Percentiles rank a stretch among this genome's conserved stretches.
These are phyloP conservation scores for Westerdykella ornata DNA, from an alignment of 2,329 filamentous ascomycete genomes.

Conservation along the genomic window DNA sequence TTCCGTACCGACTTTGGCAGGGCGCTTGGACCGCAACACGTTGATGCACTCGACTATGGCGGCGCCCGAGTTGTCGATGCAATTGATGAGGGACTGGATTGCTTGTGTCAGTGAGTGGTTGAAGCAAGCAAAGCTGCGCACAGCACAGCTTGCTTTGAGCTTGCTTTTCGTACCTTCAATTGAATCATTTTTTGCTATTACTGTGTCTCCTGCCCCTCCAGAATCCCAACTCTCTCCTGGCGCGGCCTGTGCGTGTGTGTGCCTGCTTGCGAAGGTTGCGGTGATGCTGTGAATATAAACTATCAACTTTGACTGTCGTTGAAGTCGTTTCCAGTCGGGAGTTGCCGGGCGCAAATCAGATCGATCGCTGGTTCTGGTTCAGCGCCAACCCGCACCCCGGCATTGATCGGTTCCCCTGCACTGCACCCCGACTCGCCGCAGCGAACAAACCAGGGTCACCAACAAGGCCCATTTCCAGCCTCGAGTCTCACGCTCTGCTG, in stretches of 20 bases:
- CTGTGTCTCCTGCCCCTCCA: not conserved
- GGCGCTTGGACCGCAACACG: constrained; percentile 82
- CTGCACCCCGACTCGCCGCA: too few relatives aligned
- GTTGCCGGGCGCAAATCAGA: constrained; percentile 4
- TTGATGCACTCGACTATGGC: constrained; percentile 94
- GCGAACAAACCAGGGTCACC: too few relatives aligned
- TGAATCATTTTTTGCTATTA: constrained; percentile 32
- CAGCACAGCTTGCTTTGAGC: too few relatives aligned
- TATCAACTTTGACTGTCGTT: not conserved
- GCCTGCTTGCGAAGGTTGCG: not conserved
- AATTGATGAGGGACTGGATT: constrained; percentile 82
- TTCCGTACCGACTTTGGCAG: constrained; percentile 75
- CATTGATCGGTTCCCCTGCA: too few relatives aligned
- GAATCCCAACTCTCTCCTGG: not conserved
- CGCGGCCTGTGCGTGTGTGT: not conserved
- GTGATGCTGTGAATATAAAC: not conserved
- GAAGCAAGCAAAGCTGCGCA: not conserved
- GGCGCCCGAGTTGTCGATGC: constrained; percentile 99
- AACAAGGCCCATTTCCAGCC: too few relatives aligned
- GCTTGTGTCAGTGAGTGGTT: constrained; percentile 49
- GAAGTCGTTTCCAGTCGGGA: not conserved
- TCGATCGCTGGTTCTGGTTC: too few relatives aligned
- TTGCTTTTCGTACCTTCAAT: constrained; percentile 33
- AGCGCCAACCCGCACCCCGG: too few relatives aligned
- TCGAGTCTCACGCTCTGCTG: too few relatives aligned